These are phyloP conservation scores for Aspergillus diversus DNA, from an alignment of 495 filamentous ascomycete species.

Conservation along the genomic window DNA sequence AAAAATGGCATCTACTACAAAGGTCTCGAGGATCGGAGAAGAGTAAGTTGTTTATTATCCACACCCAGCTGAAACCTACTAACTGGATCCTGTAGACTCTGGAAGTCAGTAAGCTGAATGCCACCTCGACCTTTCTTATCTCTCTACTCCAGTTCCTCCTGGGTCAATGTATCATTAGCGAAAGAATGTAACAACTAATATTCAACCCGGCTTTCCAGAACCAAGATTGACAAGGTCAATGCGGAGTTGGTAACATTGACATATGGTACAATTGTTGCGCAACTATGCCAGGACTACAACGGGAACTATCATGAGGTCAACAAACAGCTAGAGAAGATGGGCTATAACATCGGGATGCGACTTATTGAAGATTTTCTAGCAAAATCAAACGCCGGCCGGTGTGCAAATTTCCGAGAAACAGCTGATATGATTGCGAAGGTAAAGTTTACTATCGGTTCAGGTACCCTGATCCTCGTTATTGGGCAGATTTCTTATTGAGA, in stretches of 20 bases:
- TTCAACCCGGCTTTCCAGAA: conserved; percentile 42
- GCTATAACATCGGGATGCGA: conserved; percentile 95
- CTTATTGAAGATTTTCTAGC: conserved; percentile 98
- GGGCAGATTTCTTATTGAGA: neutral
- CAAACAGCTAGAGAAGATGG: conserved; percentile 97
- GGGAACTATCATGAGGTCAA: conserved; percentile 91
- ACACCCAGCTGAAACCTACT: conserved; percentile 30
- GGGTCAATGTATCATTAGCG: neutral
- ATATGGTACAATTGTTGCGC: conserved; percentile 95
- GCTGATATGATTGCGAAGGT: conserved; percentile 97
- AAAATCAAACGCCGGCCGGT: conserved; percentile 86
- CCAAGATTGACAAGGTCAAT: conserved; percentile 72
- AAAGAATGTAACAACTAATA: conserved; percentile 16
- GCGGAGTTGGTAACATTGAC: conserved; percentile 96
- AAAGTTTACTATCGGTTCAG: neutral
- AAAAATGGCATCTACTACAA: conserved; percentile 72
- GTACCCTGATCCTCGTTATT: neutral
- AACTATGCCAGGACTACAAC: conserved; percentile 94
- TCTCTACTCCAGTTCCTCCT: neutral
- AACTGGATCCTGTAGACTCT: conserved; percentile 65
- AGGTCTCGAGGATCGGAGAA: conserved; percentile 92
- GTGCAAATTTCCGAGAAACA: conserved; percentile 91
- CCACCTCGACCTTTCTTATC: conserved; percentile 1
- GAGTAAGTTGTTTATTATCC: conserved; percentile 68
- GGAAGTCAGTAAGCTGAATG: conserved; percentile 77